Evolutionary conservation across 2,329 filamentous ascomycete species (phyloP), one percentile per base, ranked within the genome.

Genomic region (Scorias spongiosa): DNA sequence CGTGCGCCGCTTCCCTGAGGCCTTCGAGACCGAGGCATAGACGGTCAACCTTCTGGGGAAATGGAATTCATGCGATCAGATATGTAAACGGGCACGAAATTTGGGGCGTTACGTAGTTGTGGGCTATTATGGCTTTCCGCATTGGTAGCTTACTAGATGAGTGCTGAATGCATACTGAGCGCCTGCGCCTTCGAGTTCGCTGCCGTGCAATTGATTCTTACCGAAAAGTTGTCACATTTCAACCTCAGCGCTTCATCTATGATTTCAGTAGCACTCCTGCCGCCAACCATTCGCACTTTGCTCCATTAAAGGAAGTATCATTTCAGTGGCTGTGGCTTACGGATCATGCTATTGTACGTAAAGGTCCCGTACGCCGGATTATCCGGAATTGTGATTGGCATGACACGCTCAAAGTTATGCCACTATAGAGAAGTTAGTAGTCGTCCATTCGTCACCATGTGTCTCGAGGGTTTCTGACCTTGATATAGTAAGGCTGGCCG

Each of bases 1-100:
- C 81, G 80, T 98, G 66, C 80, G 79, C 71, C 79, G 85, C 61
- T 98, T 95, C 85, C 91, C 91, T 60, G 82, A 84, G 52, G 91
- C 91, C 65, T 98, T 93, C 74, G 69, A 63, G 53, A 49, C 51
- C 40, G 57, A 61, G 56, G 59, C 58, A 50, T 59, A 59, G 32
- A 36, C 15, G 20, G 20, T 26, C 20, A 26, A 26, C 32, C 11
- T 12, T 12, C 32, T 36, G 15, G 12, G 32, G 9, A 36, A 36
- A 15, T 36, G 32, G 32, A 36, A 36, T 36, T 12, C 11, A 36
- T 9, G 32, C 32, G 32, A 36, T 36, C 32, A 36, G 32, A 12
- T 36, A 36, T 36, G 32, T 36, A 36, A 12, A 15, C 15, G 32
- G 32, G 32, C 32, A 36, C 32, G 32, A 36, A 36, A 36, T 36